Evolutionary conservation across 1,284 basidiomycete species (phyloP), one percentile per base, ranked within the genome.

Genomic region (Ceratobasidium sp.): DNA sequence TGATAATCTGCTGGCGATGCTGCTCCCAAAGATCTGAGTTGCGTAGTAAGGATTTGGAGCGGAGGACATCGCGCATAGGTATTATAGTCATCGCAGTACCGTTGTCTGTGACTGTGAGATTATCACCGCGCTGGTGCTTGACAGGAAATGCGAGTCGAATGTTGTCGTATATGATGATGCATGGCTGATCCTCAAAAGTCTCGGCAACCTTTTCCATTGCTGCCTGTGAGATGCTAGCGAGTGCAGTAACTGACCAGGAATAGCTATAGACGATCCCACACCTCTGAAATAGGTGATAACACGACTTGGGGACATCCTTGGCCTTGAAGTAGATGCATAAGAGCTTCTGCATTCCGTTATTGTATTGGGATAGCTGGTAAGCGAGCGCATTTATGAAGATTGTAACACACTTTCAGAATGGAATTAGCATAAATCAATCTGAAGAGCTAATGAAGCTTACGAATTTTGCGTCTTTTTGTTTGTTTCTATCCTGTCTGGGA

Each of bases 361-460:
- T 61, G 58, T 18, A 61, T 5, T 46, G 35, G 4, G 58, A 61
- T 18, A 44, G 3, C 35, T 61, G 58, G 21, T 61, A 23, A 11
- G 58, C 58, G 9, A 61, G 35, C 38, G 41, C 58, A 61, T 61
- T 61, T 23, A 61, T 61, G 58, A 61, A 61, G 11, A 61, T 21
- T 11, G 38, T 61, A 21, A 61, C 8, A 23, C 58, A 61, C 58
- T 61, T 18, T 4, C 16, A 18, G 6, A 49, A 6, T 18, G 16
- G 6, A 49, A 14, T 18, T 49, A 49, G 9, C 9, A n/a, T 49
- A 18, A 49, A 49, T 14, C 5, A 49, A 3, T 18, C 4, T 23
- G 16, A 23, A 18, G 4, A 3, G 47, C 23, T 14, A 49, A 11
- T 11, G 4, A 38, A 11, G 26, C 55, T 58, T 7, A 58, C 55